Conservation (phyloP, 176 grass and related monocot species). For the Juncus inflexus region DNA sequence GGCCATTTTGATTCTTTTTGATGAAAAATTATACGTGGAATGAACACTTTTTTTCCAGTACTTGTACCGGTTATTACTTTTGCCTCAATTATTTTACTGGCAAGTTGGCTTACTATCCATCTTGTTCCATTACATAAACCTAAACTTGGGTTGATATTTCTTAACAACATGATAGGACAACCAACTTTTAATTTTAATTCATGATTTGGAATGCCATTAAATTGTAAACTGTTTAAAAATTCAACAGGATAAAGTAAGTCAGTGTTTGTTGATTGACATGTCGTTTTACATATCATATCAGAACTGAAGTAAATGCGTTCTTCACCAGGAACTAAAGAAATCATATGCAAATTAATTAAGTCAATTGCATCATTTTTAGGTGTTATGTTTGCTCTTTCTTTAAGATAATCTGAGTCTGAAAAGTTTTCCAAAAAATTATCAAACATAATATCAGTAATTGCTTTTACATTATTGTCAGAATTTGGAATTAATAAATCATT, state of each 20-base stretch:
- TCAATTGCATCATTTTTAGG: not conserved
- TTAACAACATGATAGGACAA: too few relatives aligned
- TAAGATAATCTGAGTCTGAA: not conserved
- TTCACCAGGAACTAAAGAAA: not conserved
- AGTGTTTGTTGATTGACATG: not conserved
- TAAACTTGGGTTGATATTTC: too few relatives aligned
- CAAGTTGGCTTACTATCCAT: too few relatives aligned
- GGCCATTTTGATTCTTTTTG: not conserved
- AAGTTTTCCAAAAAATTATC: not conserved
- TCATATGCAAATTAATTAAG: not conserved
- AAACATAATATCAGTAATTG: not conserved
- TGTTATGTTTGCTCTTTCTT: not conserved
- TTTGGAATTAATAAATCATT: not conserved
- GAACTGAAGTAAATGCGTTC: not conserved
- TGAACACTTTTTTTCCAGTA: not conserved
- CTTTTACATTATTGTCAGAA: not conserved
- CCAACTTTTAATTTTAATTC: not conserved
- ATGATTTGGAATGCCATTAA: not conserved
- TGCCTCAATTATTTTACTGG: too few relatives aligned
- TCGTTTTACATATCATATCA: not conserved
- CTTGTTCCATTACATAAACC: too few relatives aligned
- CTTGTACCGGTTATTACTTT: not conserved
- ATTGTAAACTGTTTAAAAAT: not conserved
- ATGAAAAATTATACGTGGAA: not conserved
- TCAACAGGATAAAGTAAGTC: not conserved